These are phyloP conservation scores for Beauveria brongniartii DNA, from an alignment of 2,329 filamentous ascomycete genomes.

Conservation along the genomic window DNA sequence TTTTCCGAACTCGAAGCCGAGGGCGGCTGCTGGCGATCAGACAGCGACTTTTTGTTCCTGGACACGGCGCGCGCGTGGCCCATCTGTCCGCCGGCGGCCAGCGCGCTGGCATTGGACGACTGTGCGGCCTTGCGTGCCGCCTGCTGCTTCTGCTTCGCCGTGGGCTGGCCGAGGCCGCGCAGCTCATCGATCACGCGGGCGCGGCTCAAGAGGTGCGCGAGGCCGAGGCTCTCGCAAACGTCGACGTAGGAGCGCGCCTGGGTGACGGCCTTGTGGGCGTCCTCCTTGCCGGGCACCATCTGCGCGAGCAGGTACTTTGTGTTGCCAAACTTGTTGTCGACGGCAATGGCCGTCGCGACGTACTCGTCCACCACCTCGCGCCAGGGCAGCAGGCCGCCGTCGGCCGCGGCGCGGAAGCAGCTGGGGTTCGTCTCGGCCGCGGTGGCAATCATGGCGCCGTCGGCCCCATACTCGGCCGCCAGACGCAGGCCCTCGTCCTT, in stretches of 20 bases:
- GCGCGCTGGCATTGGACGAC: constrained; percentile 29
- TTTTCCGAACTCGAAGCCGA: constrained; percentile 10
- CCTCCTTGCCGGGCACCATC: constrained; percentile 73
- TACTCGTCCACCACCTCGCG: constrained; percentile 70
- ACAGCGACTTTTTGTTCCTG: constrained; percentile 27
- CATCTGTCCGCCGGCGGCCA: constrained; percentile 41
- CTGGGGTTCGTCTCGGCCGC: constrained; percentile 86
- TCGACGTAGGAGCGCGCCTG: constrained; percentile 63
- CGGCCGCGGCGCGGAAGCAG: constrained; percentile 63
- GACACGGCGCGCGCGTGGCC: constrained; percentile 28
- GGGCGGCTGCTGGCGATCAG: constrained; percentile 15
- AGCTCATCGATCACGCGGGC: constrained; percentile 59
- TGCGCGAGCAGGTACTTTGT: constrained; percentile 86
- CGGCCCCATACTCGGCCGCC: constrained; percentile 71
- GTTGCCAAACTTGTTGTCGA: constrained; percentile 83
- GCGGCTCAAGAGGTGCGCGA: constrained; percentile 53
- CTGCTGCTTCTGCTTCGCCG: constrained; percentile 22
- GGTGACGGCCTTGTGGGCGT: constrained; percentile 53
- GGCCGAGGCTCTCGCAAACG: constrained; percentile 55
- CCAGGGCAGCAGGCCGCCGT: constrained; percentile 70
- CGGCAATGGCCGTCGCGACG: constrained; percentile 60
- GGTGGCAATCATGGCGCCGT: constrained; percentile 96
- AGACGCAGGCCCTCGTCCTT: constrained; percentile 65
- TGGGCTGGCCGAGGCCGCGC: constrained; percentile 49
- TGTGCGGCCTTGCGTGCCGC: constrained; percentile 23